phyloP scores from a whole-genome alignment of 2,329 filamentous ascomycete species.

The Paecilomyces sp. region DNA sequence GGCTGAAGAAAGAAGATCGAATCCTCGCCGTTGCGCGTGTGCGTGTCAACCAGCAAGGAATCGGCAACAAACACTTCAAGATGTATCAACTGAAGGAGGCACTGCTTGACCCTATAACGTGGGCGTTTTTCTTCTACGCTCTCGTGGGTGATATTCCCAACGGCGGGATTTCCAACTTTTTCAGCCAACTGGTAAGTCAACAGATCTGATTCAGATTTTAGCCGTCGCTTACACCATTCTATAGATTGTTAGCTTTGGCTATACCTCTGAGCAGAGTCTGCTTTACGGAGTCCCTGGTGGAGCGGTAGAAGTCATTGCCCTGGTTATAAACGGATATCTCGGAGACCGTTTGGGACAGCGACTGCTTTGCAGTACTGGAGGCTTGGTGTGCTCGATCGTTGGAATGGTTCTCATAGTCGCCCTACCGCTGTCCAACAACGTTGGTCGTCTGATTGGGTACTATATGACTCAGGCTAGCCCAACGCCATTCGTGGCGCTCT shows the following conservation, averaged over 20 bases:
- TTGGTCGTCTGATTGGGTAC: conserved; percentile 56
- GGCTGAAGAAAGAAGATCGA: conserved; percentile 60
- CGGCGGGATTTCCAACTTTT: conserved; percentile 55
- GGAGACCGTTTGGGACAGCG: conserved; percentile 53
- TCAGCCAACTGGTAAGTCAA: conserved; percentile 44
- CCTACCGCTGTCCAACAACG: conserved; percentile 50
- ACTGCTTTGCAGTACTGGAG: conserved; percentile 48
- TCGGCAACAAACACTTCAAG: conserved; percentile 64
- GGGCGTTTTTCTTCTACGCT: conserved; percentile 54
- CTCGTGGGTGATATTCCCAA: conserved; percentile 53
- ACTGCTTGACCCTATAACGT: conserved; percentile 51
- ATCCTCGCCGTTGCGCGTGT: conserved; percentile 64
- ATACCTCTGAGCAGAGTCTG: conserved; percentile 54
- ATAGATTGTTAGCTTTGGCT: conserved; percentile 56
- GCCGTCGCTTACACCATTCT: not conserved
- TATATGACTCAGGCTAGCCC: conserved; percentile 57
- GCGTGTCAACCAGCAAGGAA: conserved; percentile 67
- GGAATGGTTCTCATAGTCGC: conserved; percentile 60
- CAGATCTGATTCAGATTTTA: conserved; percentile 24
- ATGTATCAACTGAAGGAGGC: conserved; percentile 58
- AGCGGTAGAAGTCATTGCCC: conserved; percentile 54
- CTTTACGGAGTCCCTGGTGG: conserved; percentile 61
- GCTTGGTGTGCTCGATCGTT: conserved; percentile 48
- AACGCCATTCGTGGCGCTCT: conserved; percentile 56
- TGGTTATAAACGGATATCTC: conserved; percentile 50